Conservation (phyloP, 208 protist species). For the Naegleria lovaniensis region DNA sequence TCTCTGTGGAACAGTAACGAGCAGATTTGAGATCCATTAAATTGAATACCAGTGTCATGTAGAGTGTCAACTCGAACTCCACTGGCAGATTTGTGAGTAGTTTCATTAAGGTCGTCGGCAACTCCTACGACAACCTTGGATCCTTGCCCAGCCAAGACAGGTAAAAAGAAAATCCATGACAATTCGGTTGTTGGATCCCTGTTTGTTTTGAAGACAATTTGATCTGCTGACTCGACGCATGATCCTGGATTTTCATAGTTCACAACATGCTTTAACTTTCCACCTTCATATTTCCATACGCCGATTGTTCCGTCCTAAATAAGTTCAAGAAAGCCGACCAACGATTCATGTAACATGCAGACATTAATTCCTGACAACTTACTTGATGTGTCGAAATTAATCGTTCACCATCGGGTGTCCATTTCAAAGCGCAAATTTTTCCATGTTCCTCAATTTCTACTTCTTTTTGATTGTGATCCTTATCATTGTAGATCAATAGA, state of each 20-base stretch:
- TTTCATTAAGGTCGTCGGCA: background rate
- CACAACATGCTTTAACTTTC: background rate
- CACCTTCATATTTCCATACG: background rate
- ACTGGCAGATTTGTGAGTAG: background rate
- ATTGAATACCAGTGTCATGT: background rate
- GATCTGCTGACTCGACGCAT: background rate
- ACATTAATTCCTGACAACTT: background rate
- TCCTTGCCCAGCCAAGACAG: background rate
- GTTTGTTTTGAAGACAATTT: background rate
- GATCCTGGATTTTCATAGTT: background rate
- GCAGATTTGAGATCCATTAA: background rate
- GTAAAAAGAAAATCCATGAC: background rate
- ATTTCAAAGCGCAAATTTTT: constrained; percentile 23
- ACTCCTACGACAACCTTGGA: background rate
- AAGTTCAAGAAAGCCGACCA: background rate
- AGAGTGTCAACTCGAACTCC: background rate
- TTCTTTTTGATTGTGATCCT: background rate
- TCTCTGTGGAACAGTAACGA: constrained; percentile 7
- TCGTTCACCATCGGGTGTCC: constrained; percentile 26
- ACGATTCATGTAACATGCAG: background rate
- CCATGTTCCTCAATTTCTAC: constrained; percentile 32
- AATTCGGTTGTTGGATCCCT: background rate
- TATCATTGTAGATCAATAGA: constrained; percentile 49
- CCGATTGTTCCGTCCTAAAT: background rate
- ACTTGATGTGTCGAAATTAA: constrained; percentile 26